phyloP scores from a whole-genome alignment of 75 land plant species.

The Picea glauca region DNA sequence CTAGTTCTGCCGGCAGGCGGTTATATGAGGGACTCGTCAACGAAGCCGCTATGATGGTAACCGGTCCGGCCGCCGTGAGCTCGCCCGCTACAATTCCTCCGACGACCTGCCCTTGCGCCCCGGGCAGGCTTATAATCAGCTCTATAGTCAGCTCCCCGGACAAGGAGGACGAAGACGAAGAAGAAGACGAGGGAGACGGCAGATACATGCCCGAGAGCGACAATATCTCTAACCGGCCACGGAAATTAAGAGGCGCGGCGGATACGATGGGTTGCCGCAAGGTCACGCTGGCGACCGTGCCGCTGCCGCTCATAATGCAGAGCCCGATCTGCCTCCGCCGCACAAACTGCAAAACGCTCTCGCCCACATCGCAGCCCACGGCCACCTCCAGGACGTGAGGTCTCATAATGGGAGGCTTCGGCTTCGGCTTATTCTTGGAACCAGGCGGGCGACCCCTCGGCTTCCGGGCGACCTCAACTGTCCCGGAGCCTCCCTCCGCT shows the following conservation, averaged over 20 bases:
- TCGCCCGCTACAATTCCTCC: conserved; percentile 72
- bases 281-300: conserved; percentile 77
- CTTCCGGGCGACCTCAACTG: too few species aligned
- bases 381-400: too few species aligned
- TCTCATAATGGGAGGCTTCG: too few species aligned
- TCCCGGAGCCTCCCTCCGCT: too few species aligned
- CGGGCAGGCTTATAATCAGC: conserved; percentile 51
- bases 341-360: too few species aligned
- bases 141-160: conserved; percentile 32
- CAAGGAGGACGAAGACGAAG: not conserved
- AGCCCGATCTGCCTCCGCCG: too few species aligned
- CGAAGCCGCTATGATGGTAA: conserved; percentile 64
- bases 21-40: conserved; percentile 69
- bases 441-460: too few species aligned
- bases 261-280: conserved; percentile 66
- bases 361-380: too few species aligned
- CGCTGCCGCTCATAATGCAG: conserved; percentile 69
- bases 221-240: conserved; percentile 82
- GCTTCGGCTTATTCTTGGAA: too few species aligned
- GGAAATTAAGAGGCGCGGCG: conserved; percentile 67
- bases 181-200: conserved; percentile 21
- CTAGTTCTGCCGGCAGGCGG: conserved; percentile 52
- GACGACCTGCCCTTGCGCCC: conserved; percentile 80
- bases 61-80: conserved; percentile 60
- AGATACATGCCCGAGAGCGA: conserved; percentile 51